Percentiles rank a stretch among this genome's conserved stretches.
phyloP scores from a whole-genome alignment of 768 basidiomycete genomes.

The Rhodotorula paludigena region DNA sequence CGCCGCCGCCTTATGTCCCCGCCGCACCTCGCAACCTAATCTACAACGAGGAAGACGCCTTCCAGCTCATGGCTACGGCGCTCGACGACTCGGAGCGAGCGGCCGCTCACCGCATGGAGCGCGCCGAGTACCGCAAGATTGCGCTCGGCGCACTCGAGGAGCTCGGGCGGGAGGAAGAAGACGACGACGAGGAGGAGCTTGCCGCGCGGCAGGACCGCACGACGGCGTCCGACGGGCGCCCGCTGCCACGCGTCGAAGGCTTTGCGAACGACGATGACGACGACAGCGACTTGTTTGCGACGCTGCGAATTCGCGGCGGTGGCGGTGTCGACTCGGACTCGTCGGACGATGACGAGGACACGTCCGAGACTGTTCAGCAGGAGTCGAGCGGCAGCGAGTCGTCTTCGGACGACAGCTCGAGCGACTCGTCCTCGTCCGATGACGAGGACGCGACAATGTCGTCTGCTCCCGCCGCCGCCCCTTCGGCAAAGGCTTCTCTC shows the following conservation, averaged over 20 bases:
- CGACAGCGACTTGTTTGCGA: constrained; percentile 14
- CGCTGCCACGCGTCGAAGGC: constrained; percentile 31
- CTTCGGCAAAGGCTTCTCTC: constrained; percentile 1
- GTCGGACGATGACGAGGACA: constrained; percentile 11
- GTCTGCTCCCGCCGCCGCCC: not conserved
- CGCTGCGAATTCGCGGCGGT: constrained; percentile 22
- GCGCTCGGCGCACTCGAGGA: constrained; percentile 16
- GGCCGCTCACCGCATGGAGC: constrained; percentile 3
- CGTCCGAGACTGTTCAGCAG: constrained; percentile 4
- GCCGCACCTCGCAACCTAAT: constrained; percentile 27
- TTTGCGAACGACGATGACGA: constrained; percentile 33
- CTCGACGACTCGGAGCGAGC: constrained; percentile 13
- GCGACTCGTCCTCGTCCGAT: too few species aligned
- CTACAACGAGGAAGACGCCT: constrained; percentile 39
- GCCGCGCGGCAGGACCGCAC: not conserved
- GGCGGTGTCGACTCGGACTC: constrained; percentile 5
- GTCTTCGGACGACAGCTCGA: too few species aligned
- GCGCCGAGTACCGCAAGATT: constrained; percentile 4
- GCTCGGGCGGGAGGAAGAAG: not conserved
- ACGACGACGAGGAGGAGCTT: not conserved
- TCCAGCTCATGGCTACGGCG: constrained; percentile 20
- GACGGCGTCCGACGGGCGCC: not conserved
- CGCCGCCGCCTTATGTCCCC: constrained; percentile 34
- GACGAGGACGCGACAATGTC: too few species aligned
- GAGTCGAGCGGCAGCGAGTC: not conserved